These are phyloP conservation scores for Fusarium citri DNA, from an alignment of 2,329 filamentous ascomycete species.

Conservation along the genomic window DNA sequence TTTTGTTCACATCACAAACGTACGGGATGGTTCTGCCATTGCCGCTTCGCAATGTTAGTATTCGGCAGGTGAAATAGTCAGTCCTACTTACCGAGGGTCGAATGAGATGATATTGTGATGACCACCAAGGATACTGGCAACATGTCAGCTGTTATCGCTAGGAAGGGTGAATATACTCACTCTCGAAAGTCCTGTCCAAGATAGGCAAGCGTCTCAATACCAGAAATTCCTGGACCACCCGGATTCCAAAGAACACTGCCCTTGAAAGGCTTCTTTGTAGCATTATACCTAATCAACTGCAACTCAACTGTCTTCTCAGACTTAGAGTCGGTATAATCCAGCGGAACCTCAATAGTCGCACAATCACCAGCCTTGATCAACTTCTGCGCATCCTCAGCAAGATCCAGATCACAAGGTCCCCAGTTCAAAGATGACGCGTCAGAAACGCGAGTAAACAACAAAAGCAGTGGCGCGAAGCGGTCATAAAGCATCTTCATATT, in stretches of 20 bases:
- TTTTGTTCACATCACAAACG: conserved; percentile 2
- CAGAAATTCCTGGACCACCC: conserved; percentile 50
- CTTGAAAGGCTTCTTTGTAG: conserved; percentile 46
- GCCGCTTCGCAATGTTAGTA: conserved; percentile 10
- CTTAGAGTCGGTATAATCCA: conserved; percentile 52
- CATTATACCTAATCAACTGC: conserved; percentile 48
- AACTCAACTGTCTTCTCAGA: conserved; percentile 47
- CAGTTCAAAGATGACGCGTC: conserved; percentile 11
- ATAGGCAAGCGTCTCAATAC: conserved; percentile 24
- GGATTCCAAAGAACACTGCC: conserved; percentile 56
- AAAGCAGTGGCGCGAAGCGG: conserved; percentile 1
- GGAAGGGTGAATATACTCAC: not conserved
- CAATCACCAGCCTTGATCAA: conserved; percentile 44
- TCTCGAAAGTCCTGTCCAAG: conserved; percentile 26
- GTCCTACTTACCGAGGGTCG: conserved; percentile 35
- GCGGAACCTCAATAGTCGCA: conserved; percentile 51
- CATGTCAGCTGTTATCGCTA: not conserved
- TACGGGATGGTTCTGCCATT: conserved; percentile 37
- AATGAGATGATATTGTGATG: conserved; percentile 34
- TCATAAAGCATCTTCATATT: conserved; percentile 1
- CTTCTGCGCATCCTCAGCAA: conserved; percentile 1
- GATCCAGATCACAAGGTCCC: conserved; percentile 14
- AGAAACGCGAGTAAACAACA: not conserved
- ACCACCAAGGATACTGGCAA: conserved; percentile 21
- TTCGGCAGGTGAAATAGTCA: fast-evolving